Evolutionary conservation across 768 basidiomycete genomes (phyloP).

Genomic region (Cystobasidium ongulense): DNA sequence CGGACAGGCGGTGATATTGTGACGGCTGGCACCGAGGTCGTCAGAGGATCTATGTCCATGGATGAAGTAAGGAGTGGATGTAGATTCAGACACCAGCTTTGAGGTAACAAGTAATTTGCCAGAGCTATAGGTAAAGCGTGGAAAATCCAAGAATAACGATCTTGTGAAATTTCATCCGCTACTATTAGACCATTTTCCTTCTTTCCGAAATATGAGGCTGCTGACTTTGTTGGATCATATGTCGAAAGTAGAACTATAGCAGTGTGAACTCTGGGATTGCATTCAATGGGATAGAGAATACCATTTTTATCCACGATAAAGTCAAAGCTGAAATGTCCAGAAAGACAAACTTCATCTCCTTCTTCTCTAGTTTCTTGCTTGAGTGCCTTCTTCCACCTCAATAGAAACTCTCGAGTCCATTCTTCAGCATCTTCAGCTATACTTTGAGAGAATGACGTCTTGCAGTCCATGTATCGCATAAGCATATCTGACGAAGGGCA

Average conservation of each 20-base stretch:
- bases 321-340: conserved; percentile 45
- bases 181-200: conserved; percentile 6
- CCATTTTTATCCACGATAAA: conserved; percentile 44
- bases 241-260: conserved; percentile 41
- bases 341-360: conserved; percentile 38
- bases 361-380: conserved; percentile 32
- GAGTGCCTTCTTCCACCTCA: conserved; percentile 34
- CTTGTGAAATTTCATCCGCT: not conserved
- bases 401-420: conserved; percentile 43
- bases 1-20: conserved; percentile 33
- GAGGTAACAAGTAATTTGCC: conserved; percentile 24
- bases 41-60: conserved; percentile 42
- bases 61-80: conserved; percentile 43
- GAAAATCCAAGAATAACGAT: conserved; percentile 35
- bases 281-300: conserved; percentile 45
- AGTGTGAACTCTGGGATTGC: conserved; percentile 46
- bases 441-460: conserved; percentile 36
- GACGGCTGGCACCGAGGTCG: conserved; percentile 39
- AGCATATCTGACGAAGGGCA: conserved; percentile 47
- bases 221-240: conserved; percentile 2
- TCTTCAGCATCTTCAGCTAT: conserved; percentile 38
- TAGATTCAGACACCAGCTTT: conserved; percentile 32
- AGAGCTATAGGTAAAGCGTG: conserved; percentile 39
- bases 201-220: conserved; percentile 26
- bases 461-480: conserved; percentile 45